Percentiles rank a stretch among this genome's conserved stretches.
Conservation (phyloP, 805 yeast genomes). For the Starmerella davenportii region DNA sequence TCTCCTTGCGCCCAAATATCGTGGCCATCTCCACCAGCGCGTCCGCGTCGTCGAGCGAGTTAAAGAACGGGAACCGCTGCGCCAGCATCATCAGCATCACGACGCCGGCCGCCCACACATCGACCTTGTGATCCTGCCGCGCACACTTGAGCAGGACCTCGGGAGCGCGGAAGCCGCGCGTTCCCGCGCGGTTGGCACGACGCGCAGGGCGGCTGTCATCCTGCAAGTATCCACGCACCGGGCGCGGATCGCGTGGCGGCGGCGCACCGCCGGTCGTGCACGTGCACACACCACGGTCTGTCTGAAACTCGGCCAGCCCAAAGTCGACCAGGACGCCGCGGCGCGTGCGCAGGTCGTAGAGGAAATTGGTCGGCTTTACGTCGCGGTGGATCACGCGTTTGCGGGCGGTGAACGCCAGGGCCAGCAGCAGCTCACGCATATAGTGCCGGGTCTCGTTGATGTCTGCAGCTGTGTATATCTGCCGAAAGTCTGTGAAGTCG, state of each 20-base stretch:
- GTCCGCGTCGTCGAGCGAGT: slow-evolving; percentile 83
- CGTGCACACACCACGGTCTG: slow-evolving; percentile 7
- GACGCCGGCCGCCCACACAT: slow-evolving; percentile 87
- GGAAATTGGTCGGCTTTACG: slow-evolving; percentile 67
- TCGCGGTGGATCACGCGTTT: slow-evolving; percentile 80
- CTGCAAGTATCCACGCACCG: slow-evolving; percentile 56
- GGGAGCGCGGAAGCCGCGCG: slow-evolving; percentile 88
- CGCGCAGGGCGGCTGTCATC: slow-evolving; percentile 77
- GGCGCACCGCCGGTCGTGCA: slow-evolving; percentile 3
- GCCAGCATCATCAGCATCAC: slow-evolving; percentile 60
- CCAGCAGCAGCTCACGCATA: slow-evolving; percentile 60
- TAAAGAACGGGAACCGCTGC: slow-evolving; percentile 80
- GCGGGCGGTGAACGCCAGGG: slow-evolving; percentile 55
- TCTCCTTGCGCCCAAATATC: slow-evolving; percentile 55
- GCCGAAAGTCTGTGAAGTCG: slow-evolving; percentile 78
- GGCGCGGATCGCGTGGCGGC: slow-evolving; percentile 8
- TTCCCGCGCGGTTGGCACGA: slow-evolving; percentile 93
- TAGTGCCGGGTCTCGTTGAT: slow-evolving; percentile 64
- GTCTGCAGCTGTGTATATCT: slow-evolving; percentile 64
- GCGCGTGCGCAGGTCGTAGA: slow-evolving; percentile 46
- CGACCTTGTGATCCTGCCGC: slow-evolving; percentile 64
- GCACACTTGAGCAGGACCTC: slow-evolving; percentile 78
- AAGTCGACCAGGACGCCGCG: slow-evolving; percentile 79
- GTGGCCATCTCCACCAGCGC: slow-evolving; percentile 72
- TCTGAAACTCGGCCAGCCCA: slow-evolving; percentile 63